Conservation (phyloP, 1,284 basidiomycete genomes). For the Dichomitus squalens region DNA sequence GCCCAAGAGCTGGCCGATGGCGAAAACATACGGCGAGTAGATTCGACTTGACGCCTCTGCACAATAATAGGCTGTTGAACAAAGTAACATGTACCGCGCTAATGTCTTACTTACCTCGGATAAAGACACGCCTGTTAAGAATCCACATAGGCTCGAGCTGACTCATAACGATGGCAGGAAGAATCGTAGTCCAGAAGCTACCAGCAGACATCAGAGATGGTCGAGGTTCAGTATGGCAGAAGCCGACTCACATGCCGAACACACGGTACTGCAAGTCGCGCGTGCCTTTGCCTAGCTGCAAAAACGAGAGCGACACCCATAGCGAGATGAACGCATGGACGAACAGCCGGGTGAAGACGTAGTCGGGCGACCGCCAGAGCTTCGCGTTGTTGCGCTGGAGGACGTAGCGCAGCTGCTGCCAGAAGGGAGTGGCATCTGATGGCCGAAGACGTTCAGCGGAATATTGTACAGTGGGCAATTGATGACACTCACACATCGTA, state of each 20-base stretch:
- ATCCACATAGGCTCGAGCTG: conserved; percentile 90
- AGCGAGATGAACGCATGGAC: conserved; percentile 78
- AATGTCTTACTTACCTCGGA: conserved; percentile 49
- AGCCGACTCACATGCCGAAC: conserved; percentile 65
- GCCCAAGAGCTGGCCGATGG: conserved; percentile 79
- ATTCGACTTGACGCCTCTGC: conserved; percentile 73
- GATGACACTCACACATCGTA: conserved; percentile 33
- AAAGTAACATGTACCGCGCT: background rate
- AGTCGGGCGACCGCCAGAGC: conserved; percentile 84
- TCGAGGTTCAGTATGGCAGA: background rate
- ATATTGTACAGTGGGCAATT: background rate
- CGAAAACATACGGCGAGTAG: conserved; percentile 83
- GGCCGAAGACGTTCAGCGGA: background rate
- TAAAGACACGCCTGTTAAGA: conserved; percentile 71
- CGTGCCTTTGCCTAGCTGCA: conserved; percentile 70
- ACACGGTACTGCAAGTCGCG: conserved; percentile 85
- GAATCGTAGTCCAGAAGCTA: conserved; percentile 70
- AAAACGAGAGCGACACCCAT: conserved; percentile 82
- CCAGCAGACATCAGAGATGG: background rate
- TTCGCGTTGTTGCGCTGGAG: conserved; percentile 74
- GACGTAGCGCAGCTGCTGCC: conserved; percentile 80
- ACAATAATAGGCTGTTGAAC: background rate
- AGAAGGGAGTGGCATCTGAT: conserved; percentile 76
- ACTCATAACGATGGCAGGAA: conserved; percentile 78
- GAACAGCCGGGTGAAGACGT: conserved; percentile 83